These are phyloP conservation scores for Thamnidium elegans DNA, from an alignment of 192 early-diverging fungal species.

Conservation along the genomic window DNA sequence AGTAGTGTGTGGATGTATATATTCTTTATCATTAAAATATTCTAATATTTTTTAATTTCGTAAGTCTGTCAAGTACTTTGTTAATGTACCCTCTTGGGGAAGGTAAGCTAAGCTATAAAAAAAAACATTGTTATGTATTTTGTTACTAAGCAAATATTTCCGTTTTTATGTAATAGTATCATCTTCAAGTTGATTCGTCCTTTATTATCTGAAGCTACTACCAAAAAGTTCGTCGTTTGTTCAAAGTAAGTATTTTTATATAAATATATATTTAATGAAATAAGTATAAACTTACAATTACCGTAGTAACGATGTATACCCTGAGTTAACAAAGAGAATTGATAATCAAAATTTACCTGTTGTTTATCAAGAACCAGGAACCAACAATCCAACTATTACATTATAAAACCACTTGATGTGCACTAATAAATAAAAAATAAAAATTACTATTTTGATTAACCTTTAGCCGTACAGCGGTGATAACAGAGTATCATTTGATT, in stretches of 20 bases:
- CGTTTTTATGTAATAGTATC: slow-evolving; percentile 38
- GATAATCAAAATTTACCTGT: slow-evolving; percentile 23
- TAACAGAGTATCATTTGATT: slow-evolving; percentile 5
- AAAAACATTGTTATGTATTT: no score
- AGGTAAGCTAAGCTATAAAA: slow-evolving; percentile 27
- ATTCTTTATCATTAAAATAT: not conserved
- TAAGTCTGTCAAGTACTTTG: slow-evolving; percentile 52
- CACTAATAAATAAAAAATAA: not conserved
- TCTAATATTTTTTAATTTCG: no score
- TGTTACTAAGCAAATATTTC: not conserved
- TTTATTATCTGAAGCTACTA: slow-evolving; percentile 56
- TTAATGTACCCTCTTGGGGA: slow-evolving; percentile 62
- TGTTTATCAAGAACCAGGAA: slow-evolving; percentile 17
- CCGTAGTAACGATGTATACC: slow-evolving; percentile 1
- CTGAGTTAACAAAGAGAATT: slow-evolving; percentile 18
- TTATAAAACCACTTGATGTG: not conserved
- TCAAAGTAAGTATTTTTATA: slow-evolving; percentile 33
- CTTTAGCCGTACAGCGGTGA: not conserved
- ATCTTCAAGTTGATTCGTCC: slow-evolving; percentile 56
- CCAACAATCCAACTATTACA: not conserved
- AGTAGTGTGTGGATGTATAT: no score
- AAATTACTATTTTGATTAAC: not conserved
- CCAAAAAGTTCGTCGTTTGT: slow-evolving; percentile 59
- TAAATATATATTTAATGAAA: not conserved
- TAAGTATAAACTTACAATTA: not conserved